Evolutionary conservation across 441 rosid genomes (phyloP).

Genomic region (Flueggea neowawraea): DNA sequence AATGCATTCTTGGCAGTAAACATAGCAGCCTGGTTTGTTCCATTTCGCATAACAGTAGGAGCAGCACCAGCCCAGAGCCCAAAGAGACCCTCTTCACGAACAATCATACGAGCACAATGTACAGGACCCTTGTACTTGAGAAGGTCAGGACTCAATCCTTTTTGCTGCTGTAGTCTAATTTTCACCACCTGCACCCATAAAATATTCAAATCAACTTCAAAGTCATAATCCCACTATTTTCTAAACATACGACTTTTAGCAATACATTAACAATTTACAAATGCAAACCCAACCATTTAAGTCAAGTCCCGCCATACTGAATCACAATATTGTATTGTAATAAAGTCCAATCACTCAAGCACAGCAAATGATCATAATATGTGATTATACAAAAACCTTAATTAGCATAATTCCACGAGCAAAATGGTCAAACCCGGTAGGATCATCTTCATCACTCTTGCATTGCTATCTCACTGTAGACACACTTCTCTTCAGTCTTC

Average conservation of each 20-base stretch:
- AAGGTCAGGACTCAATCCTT: constrained; percentile 69
- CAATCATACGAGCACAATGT: constrained; percentile 69
- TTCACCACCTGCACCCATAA: constrained; percentile 73
- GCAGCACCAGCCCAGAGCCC: constrained; percentile 98
- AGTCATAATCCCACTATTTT: neutral
- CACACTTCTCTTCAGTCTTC: too few relatives aligned
- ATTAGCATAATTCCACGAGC: too few relatives aligned
- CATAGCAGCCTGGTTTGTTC: constrained; percentile 98
- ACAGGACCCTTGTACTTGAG: constrained; percentile 91
- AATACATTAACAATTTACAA: neutral
- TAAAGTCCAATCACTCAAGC: too few relatives aligned
- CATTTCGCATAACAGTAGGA: constrained; percentile 95
- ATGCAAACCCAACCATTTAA: too few relatives aligned
- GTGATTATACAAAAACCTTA: too few relatives aligned
- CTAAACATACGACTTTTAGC: neutral
- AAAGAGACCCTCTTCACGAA: constrained; percentile 67
- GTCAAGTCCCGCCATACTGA: too few relatives aligned
- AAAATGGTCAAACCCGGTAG: too few relatives aligned
- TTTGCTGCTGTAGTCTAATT: constrained; percentile 91
- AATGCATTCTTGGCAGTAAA: constrained; percentile 87
- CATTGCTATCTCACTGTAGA: too few relatives aligned
- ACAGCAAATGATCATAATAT: too few relatives aligned
- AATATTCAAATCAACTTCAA: constrained; percentile 12
- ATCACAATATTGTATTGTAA: too few relatives aligned
- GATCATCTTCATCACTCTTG: too few relatives aligned